phyloP scores from a whole-genome alignment of 2,329 filamentous ascomycete species.

The Pseudogymnoascus sp. region DNA sequence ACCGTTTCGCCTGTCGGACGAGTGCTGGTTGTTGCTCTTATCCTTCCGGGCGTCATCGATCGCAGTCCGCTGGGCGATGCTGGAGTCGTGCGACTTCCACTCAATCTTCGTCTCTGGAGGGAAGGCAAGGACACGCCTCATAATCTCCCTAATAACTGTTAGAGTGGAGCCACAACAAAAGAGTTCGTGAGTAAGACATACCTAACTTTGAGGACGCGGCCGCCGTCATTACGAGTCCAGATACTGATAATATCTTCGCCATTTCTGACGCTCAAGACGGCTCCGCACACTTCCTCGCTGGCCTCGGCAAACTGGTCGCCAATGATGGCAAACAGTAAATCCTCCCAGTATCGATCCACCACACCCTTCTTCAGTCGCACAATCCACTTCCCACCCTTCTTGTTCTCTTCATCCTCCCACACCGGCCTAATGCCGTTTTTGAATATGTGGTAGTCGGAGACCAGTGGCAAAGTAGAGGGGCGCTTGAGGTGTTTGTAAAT shows the following conservation, averaged over 20 bases:
- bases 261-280: conserved; percentile 86
- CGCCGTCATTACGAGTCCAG: conserved; percentile 91
- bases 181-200: conserved; percentile 36
- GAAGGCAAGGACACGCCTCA: conserved; percentile 82
- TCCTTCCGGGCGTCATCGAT: conserved; percentile 89
- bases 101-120: conserved; percentile 83
- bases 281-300: conserved; percentile 87
- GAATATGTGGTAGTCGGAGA: conserved; percentile 97
- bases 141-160: conserved; percentile 56
- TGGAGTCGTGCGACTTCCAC: conserved; percentile 94
- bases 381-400: conserved; percentile 94
- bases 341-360: conserved; percentile 94
- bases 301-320: conserved; percentile 93
- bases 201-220: conserved; percentile 93
- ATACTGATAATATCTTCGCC: conserved; percentile 97
- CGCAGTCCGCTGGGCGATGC: conserved; percentile 82
- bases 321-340: conserved; percentile 79
- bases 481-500: conserved; percentile 85
- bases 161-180: background rate
- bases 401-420: conserved; percentile 98
- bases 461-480: conserved; percentile 77
- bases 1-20: conserved; percentile 19
- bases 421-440: conserved; percentile 93
- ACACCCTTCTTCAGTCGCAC: conserved; percentile 95
- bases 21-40: conserved; percentile 48